Base-by-base conservation (phyloP, 495 filamentous ascomycete genomes). In the Parachaetomium inaequale region DNA sequence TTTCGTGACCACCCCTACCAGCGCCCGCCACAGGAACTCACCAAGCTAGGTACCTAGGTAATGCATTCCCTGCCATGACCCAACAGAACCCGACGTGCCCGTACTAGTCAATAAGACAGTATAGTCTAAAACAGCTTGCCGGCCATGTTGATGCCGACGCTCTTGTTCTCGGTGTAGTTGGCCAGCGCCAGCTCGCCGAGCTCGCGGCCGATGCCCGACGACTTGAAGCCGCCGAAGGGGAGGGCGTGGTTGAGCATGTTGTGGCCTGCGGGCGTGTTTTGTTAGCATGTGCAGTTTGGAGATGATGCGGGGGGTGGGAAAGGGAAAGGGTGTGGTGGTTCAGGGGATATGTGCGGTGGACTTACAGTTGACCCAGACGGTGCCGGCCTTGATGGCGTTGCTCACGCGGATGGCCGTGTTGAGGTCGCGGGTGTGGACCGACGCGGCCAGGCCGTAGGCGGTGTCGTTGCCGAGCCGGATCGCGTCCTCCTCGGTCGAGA, bases 281-380 rank as follows among this genome's bases (percentile, higher is more conserved):
- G 56, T 66, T 52, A 64, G 56, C 45, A 25, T 28, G 26, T 1
- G 25, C n/a, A n/a, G n/a, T n/a, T n/a, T n/a, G n/a, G n/a, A n/a
- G n/a, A n/a, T n/a, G n/a, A n/a, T n/a, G n/a, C n/a, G n/a, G n/a
- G n/a, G n/a, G n/a, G n/a, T n/a, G n/a, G n/a, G n/a, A n/a, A n/a
- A 29, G 17, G 17, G 29, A 19, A 28, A 23, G 11, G 7, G 6
- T 15, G 50, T 12, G 34, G 26, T 28, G 26, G 26, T 21, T 15
- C 3, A 7, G n/a, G 17, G 19, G 29, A 19, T 29, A 28, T 8
- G 2, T 11, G 55, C 3, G 17, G 8, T 40, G 26, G 32, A 66
- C 69, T 77, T 92, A 95, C 75, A 86, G 84, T 96, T 96, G 70
- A 96, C 86, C 94, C 94, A 98, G 68, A 96, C 90, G 65, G 94